Conservation (phyloP, 2,329 filamentous ascomycete genomes). For the Huntiella moniliformis region DNA sequence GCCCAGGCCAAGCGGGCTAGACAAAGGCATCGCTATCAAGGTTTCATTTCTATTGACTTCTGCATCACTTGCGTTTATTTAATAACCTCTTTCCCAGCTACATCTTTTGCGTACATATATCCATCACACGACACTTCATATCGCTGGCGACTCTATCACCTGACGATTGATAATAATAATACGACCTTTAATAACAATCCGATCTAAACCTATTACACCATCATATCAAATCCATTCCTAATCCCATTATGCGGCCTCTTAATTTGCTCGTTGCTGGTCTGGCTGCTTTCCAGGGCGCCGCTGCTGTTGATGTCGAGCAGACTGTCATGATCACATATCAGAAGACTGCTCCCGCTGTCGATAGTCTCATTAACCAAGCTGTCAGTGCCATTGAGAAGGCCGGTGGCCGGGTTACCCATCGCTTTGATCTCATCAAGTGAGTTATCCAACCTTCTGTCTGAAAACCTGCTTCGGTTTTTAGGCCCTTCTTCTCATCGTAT, state of each 20-base stretch:
- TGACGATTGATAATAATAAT: too few relatives aligned
- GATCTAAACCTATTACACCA: not conserved
- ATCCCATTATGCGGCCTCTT: slow-evolving; percentile 43
- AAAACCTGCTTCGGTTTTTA: not conserved
- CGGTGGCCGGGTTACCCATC: slow-evolving; percentile 62
- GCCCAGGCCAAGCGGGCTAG: not conserved
- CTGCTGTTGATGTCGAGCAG: slow-evolving; percentile 49
- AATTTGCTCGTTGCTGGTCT: slow-evolving; percentile 34
- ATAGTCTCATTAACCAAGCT: slow-evolving; percentile 48
- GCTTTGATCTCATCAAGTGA: slow-evolving; percentile 51
- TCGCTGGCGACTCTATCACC: too few relatives aligned
- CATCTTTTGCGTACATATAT: not conserved
- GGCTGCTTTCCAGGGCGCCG: slow-evolving; percentile 36
- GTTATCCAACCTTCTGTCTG: slow-evolving; percentile 15
- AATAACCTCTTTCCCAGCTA: too few relatives aligned
- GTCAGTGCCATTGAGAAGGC: slow-evolving; percentile 51
- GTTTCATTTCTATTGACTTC: too few relatives aligned
- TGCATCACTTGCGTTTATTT: not conserved
- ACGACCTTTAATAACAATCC: too few relatives aligned
- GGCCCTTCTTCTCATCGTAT: not conserved
- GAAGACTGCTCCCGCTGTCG: slow-evolving; percentile 42
- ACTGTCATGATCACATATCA: slow-evolving; percentile 65
- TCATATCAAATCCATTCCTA: not conserved
- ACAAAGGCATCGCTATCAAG: not conserved
- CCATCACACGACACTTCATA: not conserved